Percentiles rank a stretch among this genome's conserved stretches.
Evolutionary conservation across 2,329 filamentous ascomycete species (phyloP).

Genomic region (Tetracladium maxilliforme): DNA sequence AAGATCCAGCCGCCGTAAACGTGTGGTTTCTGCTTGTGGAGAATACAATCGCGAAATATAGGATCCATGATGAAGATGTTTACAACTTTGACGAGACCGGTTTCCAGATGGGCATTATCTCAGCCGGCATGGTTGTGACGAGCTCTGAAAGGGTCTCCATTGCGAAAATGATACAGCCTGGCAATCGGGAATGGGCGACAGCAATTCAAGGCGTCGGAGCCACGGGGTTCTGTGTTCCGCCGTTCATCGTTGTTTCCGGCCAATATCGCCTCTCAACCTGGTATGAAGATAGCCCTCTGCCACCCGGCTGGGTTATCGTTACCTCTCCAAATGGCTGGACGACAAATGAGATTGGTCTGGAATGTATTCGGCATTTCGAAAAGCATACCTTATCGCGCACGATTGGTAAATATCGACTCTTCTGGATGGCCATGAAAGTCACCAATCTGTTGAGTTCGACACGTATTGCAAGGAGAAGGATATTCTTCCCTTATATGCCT

Average conservation of each 20-base stretch:
- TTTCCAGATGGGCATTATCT: constrained; percentile 9
- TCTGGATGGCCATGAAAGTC: constrained; percentile 22
- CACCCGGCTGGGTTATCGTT: constrained; percentile 12
- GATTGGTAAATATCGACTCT: constrained; percentile 14
- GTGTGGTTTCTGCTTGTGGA: constrained; percentile 6
- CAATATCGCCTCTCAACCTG: constrained; percentile 8
- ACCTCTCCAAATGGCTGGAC: constrained; percentile 17
- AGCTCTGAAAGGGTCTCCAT: constrained; percentile 5
- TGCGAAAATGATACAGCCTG: constrained; percentile 8
- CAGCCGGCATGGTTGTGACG: constrained; percentile 6
- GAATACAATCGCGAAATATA: constrained; percentile 7
- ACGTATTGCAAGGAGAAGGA: constrained; percentile 17
- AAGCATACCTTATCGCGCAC: constrained; percentile 10
- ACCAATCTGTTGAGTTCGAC: constrained; percentile 19
- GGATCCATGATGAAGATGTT: constrained; percentile 6
- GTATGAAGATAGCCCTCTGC: constrained; percentile 11
- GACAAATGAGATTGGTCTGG: constrained; percentile 16
- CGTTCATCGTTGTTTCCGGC: constrained; percentile 11
- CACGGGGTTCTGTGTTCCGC: constrained; percentile 7
- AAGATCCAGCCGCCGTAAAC: constrained; percentile 7
- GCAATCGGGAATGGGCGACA: constrained; percentile 12
- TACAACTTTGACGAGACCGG: constrained; percentile 11
- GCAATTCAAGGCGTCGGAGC: constrained; percentile 10
- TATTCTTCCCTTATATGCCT: constrained; percentile 22
- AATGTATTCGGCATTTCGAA: constrained; percentile 20